A percentile compares a stretch with the other conserved stretches of the same genome.
Conservation (phyloP, 2,329 filamentous ascomycete species). For the Aspergillus pseudonomiae region DNA sequence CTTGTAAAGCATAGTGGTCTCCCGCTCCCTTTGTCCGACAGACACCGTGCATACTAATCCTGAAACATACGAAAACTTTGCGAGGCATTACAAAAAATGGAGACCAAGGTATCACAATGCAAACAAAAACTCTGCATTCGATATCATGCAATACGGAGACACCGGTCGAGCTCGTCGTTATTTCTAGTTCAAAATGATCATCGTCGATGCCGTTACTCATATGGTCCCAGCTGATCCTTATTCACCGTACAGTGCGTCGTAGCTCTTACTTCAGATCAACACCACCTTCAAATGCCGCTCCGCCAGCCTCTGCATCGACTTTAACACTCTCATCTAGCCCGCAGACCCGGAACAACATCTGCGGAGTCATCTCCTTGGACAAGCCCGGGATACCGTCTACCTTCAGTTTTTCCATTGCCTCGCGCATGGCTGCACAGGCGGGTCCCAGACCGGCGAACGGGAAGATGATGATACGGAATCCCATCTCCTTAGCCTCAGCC, state of each 20-base stretch:
- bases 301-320: conserved; percentile 45
- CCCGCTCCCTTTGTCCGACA: neutral
- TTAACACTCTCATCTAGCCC: conserved; percentile 46
- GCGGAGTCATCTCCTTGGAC: conserved; percentile 36
- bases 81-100: neutral
- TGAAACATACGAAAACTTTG: neutral
- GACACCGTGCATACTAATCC: neutral
- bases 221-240: neutral
- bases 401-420: conserved; percentile 42
- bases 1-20: neutral
- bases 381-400: conserved; percentile 37
- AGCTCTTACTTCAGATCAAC: conserved; percentile 29
- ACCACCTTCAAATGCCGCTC: conserved; percentile 35
- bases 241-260: neutral
- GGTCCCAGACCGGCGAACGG: conserved; percentile 44
- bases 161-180: neutral
- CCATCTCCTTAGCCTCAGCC: conserved; percentile 42
- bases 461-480: conserved; percentile 49
- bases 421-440: conserved; percentile 40
- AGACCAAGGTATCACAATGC: neutral
- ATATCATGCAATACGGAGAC: neutral
- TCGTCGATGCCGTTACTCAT: neutral
- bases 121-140: neutral
- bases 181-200: neutral
- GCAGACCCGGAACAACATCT: conserved; percentile 48